Evolutionary conservation across 73 alveolate species (phyloP), one percentile per base, ranked within the genome.

Genomic region (Stentor roeselii): DNA sequence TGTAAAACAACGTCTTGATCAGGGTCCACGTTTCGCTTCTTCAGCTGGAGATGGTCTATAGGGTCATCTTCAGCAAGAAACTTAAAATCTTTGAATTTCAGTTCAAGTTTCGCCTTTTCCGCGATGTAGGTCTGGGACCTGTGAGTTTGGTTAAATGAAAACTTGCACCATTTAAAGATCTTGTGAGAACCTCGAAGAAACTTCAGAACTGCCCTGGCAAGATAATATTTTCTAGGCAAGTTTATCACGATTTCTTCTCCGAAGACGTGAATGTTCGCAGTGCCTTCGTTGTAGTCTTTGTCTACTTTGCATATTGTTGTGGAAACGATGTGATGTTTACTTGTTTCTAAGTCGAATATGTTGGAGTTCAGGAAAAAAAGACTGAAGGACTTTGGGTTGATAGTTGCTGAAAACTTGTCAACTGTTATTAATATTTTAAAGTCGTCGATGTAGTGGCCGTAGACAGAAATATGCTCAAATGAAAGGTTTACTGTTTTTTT

Each of bases 11-110:
- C 21, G 67, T 6, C 21, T 11, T 50, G 30, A 11, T 50, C 67
- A 50, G 67, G 67, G 67, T 50, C 21, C 21, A 50, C 30, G 30
- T 11, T 50, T 11, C 30, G 30, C 21, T 50, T 50, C 21, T 50
- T 50, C 6, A 50, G 67, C 6, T 50, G 6, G 21, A 50, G 6
- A 11, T 11, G 6, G 67, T 50, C 67, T 6, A 50, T 50, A 11
- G 67, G 67, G 34, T 67, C 50, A 21, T 67, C 80, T 30, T 67
- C 80, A 21, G 37, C 80, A 21, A 30, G 15, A 21, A 67, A 67
- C 14, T 30, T 21, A 32, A 67, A 67, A 21, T 67, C 41, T 34
- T n/a, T 67, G 34, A 67, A 67, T 67, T 14, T 21, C 2, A 67
- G 34, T 27, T n/a, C 41, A 30, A 67, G 11, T 1, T 67, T 67